phyloP scores from a whole-genome alignment of 2,329 filamentous ascomycete genomes.

The Phaeoacremonium minimum region DNA sequence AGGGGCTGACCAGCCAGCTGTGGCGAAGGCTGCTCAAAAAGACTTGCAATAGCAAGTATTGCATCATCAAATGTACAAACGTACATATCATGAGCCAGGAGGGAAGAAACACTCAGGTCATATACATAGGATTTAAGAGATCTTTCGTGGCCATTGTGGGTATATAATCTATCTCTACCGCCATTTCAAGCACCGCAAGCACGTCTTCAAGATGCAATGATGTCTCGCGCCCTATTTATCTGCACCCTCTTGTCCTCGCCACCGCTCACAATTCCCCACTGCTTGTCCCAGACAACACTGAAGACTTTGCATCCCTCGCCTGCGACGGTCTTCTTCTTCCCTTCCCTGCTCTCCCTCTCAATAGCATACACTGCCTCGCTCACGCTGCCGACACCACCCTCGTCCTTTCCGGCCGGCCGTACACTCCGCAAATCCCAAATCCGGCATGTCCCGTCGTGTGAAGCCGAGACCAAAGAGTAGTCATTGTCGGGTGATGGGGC shows the following conservation, averaged over 20 bases:
- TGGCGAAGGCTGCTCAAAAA: no score
- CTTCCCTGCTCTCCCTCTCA: conserved; percentile 66
- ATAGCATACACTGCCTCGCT: conserved; percentile 73
- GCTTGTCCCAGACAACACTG: conserved; percentile 77
- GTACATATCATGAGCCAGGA: background rate
- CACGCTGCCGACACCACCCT: conserved; percentile 57
- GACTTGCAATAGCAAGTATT: no score
- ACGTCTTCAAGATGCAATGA: conserved; percentile 32
- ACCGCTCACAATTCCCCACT: conserved; percentile 83
- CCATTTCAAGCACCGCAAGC: no score
- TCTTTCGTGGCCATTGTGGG: conserved; percentile 8
- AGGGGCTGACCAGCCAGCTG: no score
- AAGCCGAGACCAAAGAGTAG: conserved; percentile 83
- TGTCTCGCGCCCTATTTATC: conserved; percentile 68
- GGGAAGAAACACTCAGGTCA: no score
- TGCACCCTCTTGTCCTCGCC: conserved; percentile 95
- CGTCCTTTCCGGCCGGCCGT: conserved; percentile 52
- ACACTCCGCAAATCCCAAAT: conserved; percentile 88
- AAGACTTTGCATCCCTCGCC: conserved; percentile 91
- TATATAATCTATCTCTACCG: no score
- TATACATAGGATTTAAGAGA: background rate
- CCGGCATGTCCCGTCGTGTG: conserved; percentile 85
- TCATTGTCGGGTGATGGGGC: conserved; percentile 57
- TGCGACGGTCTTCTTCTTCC: conserved; percentile 59
- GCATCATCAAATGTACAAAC: background rate